Evolutionary conservation across 495 filamentous ascomycete species (phyloP).

Genomic region (Podospora australis): DNA sequence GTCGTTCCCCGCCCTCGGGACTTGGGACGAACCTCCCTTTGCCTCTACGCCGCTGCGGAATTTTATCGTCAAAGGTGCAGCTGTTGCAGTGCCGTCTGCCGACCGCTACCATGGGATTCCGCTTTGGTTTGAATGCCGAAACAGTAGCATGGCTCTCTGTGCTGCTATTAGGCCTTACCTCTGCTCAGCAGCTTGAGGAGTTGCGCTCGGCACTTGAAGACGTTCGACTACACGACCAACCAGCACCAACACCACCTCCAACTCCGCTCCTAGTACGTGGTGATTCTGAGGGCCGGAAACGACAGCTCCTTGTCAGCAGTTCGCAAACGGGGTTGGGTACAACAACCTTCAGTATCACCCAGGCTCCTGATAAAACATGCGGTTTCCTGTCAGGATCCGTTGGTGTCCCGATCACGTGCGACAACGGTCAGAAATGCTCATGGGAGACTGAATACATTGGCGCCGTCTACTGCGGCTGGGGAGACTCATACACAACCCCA

Average conservation of each 20-base stretch:
- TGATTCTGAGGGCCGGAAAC: neutral
- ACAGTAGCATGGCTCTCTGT: neutral
- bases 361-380: constrained; percentile 4
- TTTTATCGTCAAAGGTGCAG: no score
- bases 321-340: constrained; percentile 1
- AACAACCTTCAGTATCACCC: constrained; percentile 5
- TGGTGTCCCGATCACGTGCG: constrained; percentile 7
- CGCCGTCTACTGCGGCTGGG: constrained; percentile 7
- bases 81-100: no score
- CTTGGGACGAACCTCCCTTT: neutral
- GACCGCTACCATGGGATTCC: neutral
- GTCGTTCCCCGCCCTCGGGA: neutral
- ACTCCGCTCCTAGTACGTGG: constrained; percentile 2
- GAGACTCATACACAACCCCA: neutral
- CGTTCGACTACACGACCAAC: neutral
- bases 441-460: constrained; percentile 7
- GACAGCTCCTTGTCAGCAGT: neutral
- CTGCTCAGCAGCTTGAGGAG: neutral
- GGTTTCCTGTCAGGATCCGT: constrained; percentile 7
- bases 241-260: constrained; percentile 1
- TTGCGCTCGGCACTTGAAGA: constrained; percentile 6
- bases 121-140: neutral
- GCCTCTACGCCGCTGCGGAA: neutral
- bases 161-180: neutral
- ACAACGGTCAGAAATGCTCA: constrained; percentile 1